phyloP scores from a whole-genome alignment of 306 rosid genomes.

The Cicer arietinum region DNA sequence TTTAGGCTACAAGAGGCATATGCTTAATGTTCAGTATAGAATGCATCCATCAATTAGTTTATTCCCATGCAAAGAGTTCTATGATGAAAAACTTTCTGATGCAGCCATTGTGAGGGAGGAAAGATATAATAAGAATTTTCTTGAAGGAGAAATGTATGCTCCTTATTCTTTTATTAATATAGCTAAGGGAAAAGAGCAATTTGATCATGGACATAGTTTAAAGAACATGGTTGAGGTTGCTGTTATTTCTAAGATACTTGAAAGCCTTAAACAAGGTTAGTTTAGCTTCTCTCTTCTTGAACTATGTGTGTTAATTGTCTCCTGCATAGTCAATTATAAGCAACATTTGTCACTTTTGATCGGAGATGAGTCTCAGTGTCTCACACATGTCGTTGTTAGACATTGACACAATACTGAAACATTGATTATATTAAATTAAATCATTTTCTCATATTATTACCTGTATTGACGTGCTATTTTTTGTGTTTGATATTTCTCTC shows the following conservation, averaged over 20 bases:
- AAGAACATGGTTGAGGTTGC: slow-evolving; percentile 62
- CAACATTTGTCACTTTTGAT: too few species aligned
- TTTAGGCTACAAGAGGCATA: slow-evolving; percentile 44
- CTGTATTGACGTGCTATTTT: too few species aligned
- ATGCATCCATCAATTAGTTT: slow-evolving; percentile 60
- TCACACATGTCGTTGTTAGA: too few species aligned
- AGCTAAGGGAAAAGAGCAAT: slow-evolving; percentile 51
- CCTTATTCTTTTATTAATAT: slow-evolving; percentile 51
- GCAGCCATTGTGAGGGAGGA: slow-evolving; percentile 33
- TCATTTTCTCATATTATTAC: too few species aligned
- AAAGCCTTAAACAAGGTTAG: slow-evolving; percentile 56
- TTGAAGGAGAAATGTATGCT: slow-evolving; percentile 40
- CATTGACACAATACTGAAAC: too few species aligned
- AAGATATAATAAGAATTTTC: slow-evolving; percentile 36
- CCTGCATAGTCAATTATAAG: not conserved
- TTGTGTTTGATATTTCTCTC: too few species aligned
- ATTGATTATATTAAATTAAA: too few species aligned
- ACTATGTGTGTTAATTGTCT: not conserved
- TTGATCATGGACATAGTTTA: slow-evolving; percentile 21
- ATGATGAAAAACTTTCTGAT: slow-evolving; percentile 43
- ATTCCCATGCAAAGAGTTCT: slow-evolving; percentile 53
- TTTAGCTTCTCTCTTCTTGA: not conserved
- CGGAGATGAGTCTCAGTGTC: too few species aligned
- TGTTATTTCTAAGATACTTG: slow-evolving; percentile 52
- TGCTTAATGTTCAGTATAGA: slow-evolving; percentile 54